phyloP scores from a whole-genome alignment of 225 moss, liverwort and hornwort species.

The Pseudisothecium myosuroides region DNA sequence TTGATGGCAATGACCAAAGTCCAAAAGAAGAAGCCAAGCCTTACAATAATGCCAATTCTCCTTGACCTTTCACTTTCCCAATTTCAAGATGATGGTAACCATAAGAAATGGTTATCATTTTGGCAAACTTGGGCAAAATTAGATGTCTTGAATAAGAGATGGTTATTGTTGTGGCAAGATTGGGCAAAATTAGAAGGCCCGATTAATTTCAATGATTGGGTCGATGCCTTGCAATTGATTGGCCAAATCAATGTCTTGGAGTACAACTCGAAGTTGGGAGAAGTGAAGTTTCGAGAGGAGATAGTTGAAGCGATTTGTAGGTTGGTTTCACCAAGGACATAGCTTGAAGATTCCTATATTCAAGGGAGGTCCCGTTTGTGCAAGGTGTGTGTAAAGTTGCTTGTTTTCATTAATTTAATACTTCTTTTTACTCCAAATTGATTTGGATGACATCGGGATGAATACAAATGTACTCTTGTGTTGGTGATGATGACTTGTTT shows the following conservation, averaged over 20 bases:
- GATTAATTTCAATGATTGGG: too few relatives aligned
- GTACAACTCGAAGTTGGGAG: not conserved
- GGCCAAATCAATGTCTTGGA: not conserved
- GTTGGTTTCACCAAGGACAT: not conserved
- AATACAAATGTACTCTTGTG: too few relatives aligned
- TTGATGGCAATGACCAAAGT: not conserved
- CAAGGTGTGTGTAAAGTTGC: not conserved
- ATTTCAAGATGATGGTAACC: not conserved
- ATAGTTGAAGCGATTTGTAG: not conserved
- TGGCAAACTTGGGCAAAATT: rapidly evolving
- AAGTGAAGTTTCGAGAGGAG: not conserved
- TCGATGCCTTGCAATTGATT: not conserved
- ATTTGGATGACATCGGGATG: too few relatives aligned
- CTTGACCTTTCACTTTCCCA: not conserved
- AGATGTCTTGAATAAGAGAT: too few relatives aligned
- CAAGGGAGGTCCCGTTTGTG: not conserved
- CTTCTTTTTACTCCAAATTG: rapidly evolving
- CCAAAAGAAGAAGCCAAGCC: rapidly evolving
- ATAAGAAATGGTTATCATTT: not conserved
- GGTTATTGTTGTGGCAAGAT: too few relatives aligned
- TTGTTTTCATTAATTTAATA: rapidly evolving
- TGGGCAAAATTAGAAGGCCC: too few relatives aligned
- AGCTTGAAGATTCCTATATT: not conserved
- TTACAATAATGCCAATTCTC: not conserved
- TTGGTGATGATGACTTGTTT: too few relatives aligned